Evolutionary conservation across 2,329 filamentous ascomycete species (phyloP), one percentile per base, ranked within the genome.

Genomic region (Neonectria hederae): DNA sequence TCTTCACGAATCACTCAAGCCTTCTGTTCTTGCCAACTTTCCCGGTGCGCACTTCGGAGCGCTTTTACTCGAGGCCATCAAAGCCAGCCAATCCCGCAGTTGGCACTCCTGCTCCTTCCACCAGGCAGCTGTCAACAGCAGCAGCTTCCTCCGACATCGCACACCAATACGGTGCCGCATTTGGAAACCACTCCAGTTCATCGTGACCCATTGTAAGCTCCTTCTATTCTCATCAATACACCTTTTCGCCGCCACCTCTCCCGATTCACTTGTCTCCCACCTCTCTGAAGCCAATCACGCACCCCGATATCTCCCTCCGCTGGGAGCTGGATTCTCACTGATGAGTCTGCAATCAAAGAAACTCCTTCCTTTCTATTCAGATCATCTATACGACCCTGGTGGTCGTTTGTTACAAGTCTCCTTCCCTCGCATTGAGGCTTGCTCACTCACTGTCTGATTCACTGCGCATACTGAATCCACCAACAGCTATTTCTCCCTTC

Each of bases 331-430:
- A 56, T 49, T 35, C 28, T 56, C 26, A 42, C 62, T 67, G 32
- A 67, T 67, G 65, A 61, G 40, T 55, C 19, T 53, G 53, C n/a
- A 46, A 49, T 28, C 40, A 49, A 7, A 42, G 30, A 56, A 35
- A 22, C 32, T 62, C 52, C 38, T 57, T 54, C 42, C 26, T 42
- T 52, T 58, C 35, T 48, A n/a, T 58, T 55, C 45, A n/a, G 53
- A 55, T 53, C 40, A 26, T 17, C 28, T 51, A 21, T 52, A 54
- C 46, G 62, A 60, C 54, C 62, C 62, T 54, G 62, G 65, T 21
- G 62, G 62, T 22, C 52, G 30, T 8, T 28, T 43, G 17, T 65
- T 54, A 56, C 32, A 24, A 24, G n/a, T 7, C 32, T 19, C 30
- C 17, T 35, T 26, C 13, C 53, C 22, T 26, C 26, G 32, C 30